Conservation (phyloP, 2,329 filamentous ascomycete genomes). For the Epichloe sp. region DNA sequence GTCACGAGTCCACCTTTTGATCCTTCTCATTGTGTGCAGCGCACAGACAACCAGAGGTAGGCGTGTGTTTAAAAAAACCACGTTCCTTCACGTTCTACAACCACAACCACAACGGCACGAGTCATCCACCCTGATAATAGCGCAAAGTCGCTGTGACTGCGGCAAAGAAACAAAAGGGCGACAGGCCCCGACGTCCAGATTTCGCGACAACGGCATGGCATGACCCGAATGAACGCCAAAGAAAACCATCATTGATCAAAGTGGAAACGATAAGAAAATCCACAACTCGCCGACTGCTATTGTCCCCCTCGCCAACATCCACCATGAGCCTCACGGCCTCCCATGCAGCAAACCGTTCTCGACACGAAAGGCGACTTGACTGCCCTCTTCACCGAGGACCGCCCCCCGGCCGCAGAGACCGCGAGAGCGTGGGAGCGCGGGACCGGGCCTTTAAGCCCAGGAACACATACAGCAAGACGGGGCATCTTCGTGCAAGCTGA, state of each 20-base stretch:
- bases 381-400: no score
- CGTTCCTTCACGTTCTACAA: rapidly evolving
- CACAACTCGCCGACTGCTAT: neutral
- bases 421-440: no score
- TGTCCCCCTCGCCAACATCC: neutral
- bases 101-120: no score
- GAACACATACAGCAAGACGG: neutral
- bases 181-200: neutral
- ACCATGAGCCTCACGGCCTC: neutral
- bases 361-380: no score
- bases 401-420: no score
- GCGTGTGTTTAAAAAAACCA: no score
- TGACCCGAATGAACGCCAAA: neutral
- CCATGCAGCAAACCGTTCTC: neutral
- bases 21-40: no score
- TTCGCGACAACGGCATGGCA: neutral
- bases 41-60: no score
- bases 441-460: neutral
- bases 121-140: neutral
- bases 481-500: no score
- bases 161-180: neutral
- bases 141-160: neutral
- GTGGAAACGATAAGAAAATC: neutral
- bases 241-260: neutral
- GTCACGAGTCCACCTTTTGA: no score